phyloP scores from a whole-genome alignment of 495 filamentous ascomycete genomes.

The Eremomyces bilateralis region DNA sequence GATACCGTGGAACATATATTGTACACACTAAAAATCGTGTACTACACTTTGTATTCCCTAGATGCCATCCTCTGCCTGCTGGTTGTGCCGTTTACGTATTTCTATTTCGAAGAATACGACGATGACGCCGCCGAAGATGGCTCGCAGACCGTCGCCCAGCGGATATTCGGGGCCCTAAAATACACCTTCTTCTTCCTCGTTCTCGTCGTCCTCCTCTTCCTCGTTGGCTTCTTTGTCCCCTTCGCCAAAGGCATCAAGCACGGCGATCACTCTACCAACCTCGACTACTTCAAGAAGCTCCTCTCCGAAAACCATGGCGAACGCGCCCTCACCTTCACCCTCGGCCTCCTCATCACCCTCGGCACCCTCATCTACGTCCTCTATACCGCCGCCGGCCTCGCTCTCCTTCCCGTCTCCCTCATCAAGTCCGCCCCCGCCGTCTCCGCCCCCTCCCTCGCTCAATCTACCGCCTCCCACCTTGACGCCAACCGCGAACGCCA shows the following conservation, averaged over 20 bases:
- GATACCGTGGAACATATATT: constrained; percentile 54
- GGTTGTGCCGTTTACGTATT: constrained; percentile 87
- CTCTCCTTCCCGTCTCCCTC: constrained; percentile 66
- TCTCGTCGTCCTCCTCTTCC: constrained; percentile 60
- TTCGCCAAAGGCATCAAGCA: constrained; percentile 30
- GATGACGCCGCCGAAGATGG: constrained; percentile 62
- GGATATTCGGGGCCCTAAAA: constrained; percentile 67
- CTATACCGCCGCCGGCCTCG: constrained; percentile 77
- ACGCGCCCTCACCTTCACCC: constrained; percentile 68
- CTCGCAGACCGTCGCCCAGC: constrained; percentile 36
- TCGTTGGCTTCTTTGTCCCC: constrained; percentile 85
- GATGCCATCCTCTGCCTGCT: constrained; percentile 83
- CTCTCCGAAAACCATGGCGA: constrained; percentile 75
- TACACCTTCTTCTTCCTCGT: constrained; percentile 73
- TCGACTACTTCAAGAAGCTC: constrained; percentile 80
- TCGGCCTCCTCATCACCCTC: constrained; percentile 66
- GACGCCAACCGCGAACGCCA: constrained; percentile 79
- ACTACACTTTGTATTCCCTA: constrained; percentile 78
- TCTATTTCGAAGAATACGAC: constrained; percentile 94
- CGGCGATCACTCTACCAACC: constrained; percentile 35
- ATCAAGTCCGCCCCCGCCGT: constrained; percentile 77
- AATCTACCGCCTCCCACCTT: constrained; percentile 54
- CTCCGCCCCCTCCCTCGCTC: constrained; percentile 50
- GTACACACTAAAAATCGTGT: constrained; percentile 62
- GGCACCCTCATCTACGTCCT: constrained; percentile 68